Evolutionary conservation across 129 eudicot species (phyloP).

Genomic region (Helianthus tuberosus): DNA sequence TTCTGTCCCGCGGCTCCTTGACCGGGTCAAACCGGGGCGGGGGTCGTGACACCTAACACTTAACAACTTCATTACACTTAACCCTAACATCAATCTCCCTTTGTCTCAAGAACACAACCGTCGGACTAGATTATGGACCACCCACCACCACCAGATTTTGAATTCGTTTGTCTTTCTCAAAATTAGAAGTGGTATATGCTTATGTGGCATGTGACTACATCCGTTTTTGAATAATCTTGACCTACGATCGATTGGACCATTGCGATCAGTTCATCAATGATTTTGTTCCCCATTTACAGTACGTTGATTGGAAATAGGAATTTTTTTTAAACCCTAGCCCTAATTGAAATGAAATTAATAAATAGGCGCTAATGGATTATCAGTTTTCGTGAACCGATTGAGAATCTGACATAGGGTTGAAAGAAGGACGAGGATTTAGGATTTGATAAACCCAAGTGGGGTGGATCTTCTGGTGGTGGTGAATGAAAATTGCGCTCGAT

Average conservation of each 20-base stretch:
- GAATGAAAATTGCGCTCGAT: constrained; percentile 14
- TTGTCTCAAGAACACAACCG: no score
- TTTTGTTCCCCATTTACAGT: constrained; percentile 76
- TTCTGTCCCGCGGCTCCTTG: no score
- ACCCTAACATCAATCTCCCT: no score
- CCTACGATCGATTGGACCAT: constrained; percentile 72
- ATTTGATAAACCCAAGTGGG: constrained; percentile 16
- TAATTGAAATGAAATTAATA: constrained; percentile 13
- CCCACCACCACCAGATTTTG: no score
- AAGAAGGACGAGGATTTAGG: constrained; percentile 25
- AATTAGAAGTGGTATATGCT: no score
- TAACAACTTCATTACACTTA: no score
- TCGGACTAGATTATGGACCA: no score
- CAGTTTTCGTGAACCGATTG: not conserved
- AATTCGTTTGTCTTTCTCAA: no score
- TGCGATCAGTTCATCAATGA: constrained; percentile 59
- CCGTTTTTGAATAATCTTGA: constrained; percentile 72
- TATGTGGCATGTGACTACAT: no score
- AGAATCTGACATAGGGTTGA: not conserved
- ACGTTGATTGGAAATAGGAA: not conserved
- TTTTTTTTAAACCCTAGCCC: constrained; percentile 43
- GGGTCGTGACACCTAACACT: no score
- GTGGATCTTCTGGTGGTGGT: not conserved
- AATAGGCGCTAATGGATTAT: constrained; percentile 8
- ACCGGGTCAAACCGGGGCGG: no score